These are phyloP conservation scores for Mycena maculata DNA, from an alignment of 768 basidiomycete genomes.

Conservation along the genomic window DNA sequence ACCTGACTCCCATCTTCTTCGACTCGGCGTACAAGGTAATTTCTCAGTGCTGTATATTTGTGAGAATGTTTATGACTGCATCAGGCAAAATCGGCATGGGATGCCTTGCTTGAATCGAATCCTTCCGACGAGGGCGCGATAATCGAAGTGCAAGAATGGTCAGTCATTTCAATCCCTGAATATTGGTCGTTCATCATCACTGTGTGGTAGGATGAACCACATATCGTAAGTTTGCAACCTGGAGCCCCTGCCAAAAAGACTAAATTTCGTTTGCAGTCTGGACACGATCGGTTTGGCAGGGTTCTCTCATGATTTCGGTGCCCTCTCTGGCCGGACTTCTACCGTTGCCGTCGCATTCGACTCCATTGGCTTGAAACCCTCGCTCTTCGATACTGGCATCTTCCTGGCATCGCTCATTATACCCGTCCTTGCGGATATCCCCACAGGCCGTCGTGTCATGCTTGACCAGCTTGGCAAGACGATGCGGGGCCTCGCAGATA, in stretches of 20 bases:
- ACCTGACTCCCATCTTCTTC: conserved; percentile 16
- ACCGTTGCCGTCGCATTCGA: conserved; percentile 1
- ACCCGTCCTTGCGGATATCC: not conserved
- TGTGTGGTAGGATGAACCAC: conserved; percentile 17
- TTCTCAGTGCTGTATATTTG: no score
- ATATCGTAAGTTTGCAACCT: conserved; percentile 15
- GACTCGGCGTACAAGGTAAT: conserved; percentile 21
- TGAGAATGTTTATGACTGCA: not conserved
- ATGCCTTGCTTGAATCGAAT: conserved; percentile 12
- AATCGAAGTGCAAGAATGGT: conserved; percentile 23
- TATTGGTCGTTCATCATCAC: not conserved
- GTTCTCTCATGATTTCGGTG: conserved; percentile 19
- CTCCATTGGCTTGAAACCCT: not conserved
- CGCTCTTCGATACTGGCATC: not conserved
- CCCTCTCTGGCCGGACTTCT: conserved; percentile 5
- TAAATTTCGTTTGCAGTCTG: not conserved
- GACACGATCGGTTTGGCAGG: conserved; percentile 25
- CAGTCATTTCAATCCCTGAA: not conserved
- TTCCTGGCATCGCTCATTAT: conserved; percentile 2
- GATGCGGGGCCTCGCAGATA: conserved; percentile 2
- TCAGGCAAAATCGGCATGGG: conserved; percentile 22
- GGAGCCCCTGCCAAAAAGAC: not conserved
- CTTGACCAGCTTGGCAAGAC: not conserved
- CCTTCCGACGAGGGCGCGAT: not conserved
- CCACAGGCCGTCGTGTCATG: not conserved